These are phyloP conservation scores for Syzygium jambos DNA, from an alignment of 345 rosid species.

Conservation along the genomic window DNA sequence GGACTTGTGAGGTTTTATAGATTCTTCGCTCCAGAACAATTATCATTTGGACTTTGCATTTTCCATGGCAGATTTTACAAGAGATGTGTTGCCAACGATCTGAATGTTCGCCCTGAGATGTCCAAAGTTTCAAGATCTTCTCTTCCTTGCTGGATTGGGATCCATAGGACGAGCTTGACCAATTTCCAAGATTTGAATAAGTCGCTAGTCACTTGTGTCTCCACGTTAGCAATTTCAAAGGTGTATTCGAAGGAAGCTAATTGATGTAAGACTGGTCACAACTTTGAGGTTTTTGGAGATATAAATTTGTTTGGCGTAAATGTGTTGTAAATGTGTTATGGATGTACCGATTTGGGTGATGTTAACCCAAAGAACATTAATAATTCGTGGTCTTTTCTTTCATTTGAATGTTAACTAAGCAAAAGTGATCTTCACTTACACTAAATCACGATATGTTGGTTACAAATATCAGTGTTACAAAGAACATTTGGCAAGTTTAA, in stretches of 20 bases:
- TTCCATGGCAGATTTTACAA: neutral
- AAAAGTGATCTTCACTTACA: neutral
- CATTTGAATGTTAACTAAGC: neutral
- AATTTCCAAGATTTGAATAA: neutral
- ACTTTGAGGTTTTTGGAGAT: too few relatives aligned
- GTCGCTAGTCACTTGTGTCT: neutral
- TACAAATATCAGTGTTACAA: neutral
- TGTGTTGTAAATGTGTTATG: neutral
- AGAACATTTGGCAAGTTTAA: neutral
- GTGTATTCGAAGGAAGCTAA: neutral
- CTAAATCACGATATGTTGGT: neutral
- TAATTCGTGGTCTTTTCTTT: neutral
- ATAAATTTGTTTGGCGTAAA: neutral
- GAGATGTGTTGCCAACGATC: neutral
- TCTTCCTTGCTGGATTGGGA: neutral
- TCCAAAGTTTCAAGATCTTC: neutral
- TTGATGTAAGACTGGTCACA: rapidly evolving
- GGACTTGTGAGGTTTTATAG: neutral
- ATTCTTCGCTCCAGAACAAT: neutral
- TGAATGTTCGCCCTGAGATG: neutral
- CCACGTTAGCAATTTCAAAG: neutral
- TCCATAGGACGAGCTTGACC: neutral
- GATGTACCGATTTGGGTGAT: neutral
- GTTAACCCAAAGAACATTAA: neutral
- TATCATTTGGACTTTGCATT: neutral